Base-by-base conservation (phyloP, 1,284 basidiomycete genomes). In the Cutaneotrichosporon daszewskae region DNA sequence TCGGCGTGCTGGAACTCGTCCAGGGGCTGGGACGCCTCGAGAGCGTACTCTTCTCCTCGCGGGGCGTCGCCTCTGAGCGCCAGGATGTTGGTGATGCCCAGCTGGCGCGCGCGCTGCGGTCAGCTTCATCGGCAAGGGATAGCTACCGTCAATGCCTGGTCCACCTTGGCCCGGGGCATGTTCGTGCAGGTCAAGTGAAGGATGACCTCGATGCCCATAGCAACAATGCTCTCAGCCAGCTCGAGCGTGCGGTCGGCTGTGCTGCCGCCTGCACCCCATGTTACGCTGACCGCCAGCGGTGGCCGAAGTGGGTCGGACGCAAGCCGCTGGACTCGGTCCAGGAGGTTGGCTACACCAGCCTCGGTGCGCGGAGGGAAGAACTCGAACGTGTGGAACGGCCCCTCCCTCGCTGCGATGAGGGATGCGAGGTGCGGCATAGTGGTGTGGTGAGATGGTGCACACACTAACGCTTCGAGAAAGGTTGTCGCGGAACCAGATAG, bases 181-280 rank as follows among this genome's bases (percentile, higher is more conserved):
- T 98, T 98, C 17, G 95, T 98, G 74, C 95, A 99, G 14, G 95
- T 98, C 54, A 99, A 69, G 75, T 99, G 95, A 59, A 99, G 74
- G 49, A 97, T 80, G 0, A 89, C 88, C 40, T 86, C 82, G 45
- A 65, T 22, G 9, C 66, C 66, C 42, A 79, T 67, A 51, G 73
- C 60, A 17, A 58, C 57, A 79, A 42, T 81, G 79, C 57, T 85
- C 64, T 44, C 79, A 0, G 87, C 87, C 3, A 99, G 79, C 58
- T 94, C 90, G 37, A 98, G 75, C 60, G 83, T 89, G 37, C 85
- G 79, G 25, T 91, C 86, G 51, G 82, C 87, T 0, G 95, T 98
- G 7, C 83, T 82, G 0, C 95, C 92, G n/a, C 92, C 90, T 0
- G 92, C 90, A 37, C 92, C 92, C 92, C 92, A 96, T 58, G 92